Percentiles rank a stretch among this genome's conserved stretches.
Evolutionary conservation across 352 stramenopile species (phyloP).

Genomic region (Peronospora farinosa): DNA sequence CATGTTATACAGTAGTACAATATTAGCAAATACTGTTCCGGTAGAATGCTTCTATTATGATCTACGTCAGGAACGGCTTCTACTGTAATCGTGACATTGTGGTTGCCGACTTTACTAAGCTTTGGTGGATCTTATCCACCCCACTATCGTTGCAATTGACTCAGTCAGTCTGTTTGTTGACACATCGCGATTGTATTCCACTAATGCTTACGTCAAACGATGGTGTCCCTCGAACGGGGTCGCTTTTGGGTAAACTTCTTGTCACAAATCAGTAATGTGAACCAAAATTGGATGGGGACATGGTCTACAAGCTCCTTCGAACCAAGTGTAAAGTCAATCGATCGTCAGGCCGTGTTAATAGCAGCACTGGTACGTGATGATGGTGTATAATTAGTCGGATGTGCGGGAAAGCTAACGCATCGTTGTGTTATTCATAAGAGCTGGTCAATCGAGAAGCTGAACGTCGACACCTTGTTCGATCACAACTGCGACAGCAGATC

Average conservation of each 20-base stretch:
- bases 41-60: no score
- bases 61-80: constrained; percentile 37
- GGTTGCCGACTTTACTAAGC: constrained; percentile 67
- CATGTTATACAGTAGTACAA: no score
- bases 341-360: constrained; percentile 21
- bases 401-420: constrained; percentile 4
- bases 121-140: constrained; percentile 70
- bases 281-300: constrained; percentile 26
- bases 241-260: constrained; percentile 42
- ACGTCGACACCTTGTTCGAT: constrained; percentile 29
- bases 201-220: constrained; percentile 75
- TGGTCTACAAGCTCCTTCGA: constrained; percentile 43
- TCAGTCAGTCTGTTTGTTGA: constrained; percentile 69
- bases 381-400: background rate
- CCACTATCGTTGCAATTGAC: constrained; percentile 45
- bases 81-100: constrained; percentile 77
- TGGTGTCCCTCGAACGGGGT: constrained; percentile 60
- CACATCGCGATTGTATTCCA: constrained; percentile 71
- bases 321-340: constrained; percentile 37
- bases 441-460: constrained; percentile 26
- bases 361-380: constrained; percentile 31
- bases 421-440: constrained; percentile 30
- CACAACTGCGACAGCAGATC: constrained; percentile 35
- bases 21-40: no score
- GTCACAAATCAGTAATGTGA: constrained; percentile 40